Evolutionary conservation across 1,284 basidiomycete genomes (phyloP), one percentile per base, ranked within the genome.

Genomic region (Trichosporon sp.): DNA sequence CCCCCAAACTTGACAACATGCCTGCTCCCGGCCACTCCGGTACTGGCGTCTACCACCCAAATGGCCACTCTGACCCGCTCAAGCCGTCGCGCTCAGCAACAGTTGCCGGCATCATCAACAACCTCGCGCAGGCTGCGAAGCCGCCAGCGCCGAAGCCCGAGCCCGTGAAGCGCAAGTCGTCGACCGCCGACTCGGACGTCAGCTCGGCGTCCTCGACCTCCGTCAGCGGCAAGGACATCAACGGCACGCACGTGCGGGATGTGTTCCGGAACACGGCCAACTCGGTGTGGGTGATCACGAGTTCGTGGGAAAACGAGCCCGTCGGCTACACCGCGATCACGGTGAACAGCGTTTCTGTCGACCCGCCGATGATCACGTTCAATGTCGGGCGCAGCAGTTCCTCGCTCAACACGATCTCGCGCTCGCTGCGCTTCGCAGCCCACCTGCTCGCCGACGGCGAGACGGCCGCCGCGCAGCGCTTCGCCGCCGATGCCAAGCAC

Each of bases 301-400:
- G 61, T 14, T 44, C 65, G 9, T 56, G 36, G 23, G 65, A 58
- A 3, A 59, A 54, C 56, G 8, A 34, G 34, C 65, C 65, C 9
- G 65, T 63, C 16, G 65, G 65, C n/a, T 66, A 63, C 31, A 66
- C 65, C 1, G 65, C 65, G 8, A 66, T 63, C 59, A 63, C 61
- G n/a, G 56, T 66, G 59, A 66, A 66, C 65, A 61, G 56, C 29
- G 65, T 66, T 1, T 63, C 59, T 1, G 59, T 63, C 33, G 65
- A 66, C n/a, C 65, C 61, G 19, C 65, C 65, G 5, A 66, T 66
- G 65, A 63, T 66, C 49, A 63, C 56, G 29, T 66, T 66, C 62
- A 66, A 66, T 49, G 23, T 66, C 25, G 65, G 65, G 10, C 61
- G 65, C 34, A 61, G 23, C 54, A 58, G 56, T 0, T 56, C 46